Evolutionary conservation across 345 rosid species (phyloP).

Genomic region (Clarkia xantiana): DNA sequence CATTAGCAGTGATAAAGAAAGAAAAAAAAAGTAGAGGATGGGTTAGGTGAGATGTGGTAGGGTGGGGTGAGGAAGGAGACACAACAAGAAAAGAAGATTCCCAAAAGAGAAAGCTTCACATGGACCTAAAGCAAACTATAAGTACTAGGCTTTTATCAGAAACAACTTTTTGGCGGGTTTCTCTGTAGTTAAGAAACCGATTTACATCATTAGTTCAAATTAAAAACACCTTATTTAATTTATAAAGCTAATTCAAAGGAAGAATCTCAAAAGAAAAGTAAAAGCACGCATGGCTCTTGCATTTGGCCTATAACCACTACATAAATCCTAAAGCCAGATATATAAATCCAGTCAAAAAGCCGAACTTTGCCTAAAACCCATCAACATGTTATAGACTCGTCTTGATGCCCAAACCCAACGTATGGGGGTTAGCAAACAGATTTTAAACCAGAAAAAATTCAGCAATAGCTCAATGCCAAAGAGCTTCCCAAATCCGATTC

Average conservation of each 20-base stretch:
- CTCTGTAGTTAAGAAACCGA: constrained; percentile 12
- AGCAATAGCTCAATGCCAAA: no score
- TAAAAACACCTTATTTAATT: not conserved
- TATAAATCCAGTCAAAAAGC: constrained; percentile 1
- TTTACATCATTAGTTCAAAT: constrained; percentile 10
- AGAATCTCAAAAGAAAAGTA: constrained; percentile 10
- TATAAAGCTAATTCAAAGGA: constrained; percentile 8
- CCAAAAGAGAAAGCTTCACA: constrained; percentile 25
- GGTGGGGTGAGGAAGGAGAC: constrained; percentile 17
- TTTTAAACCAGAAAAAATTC: no score
- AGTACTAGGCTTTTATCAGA: constrained; percentile 29
- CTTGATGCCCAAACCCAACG: no score
- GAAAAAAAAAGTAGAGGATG: constrained; percentile 27
- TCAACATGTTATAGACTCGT: no score
- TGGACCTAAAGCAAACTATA: constrained; percentile 47
- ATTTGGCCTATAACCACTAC: not conserved
- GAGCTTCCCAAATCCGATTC: no score
- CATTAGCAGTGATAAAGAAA: constrained; percentile 21
- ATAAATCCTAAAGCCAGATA: not conserved
- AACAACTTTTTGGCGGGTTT: constrained; percentile 39
- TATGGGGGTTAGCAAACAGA: no score
- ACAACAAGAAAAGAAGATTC: constrained; percentile 56
- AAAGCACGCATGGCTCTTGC: constrained; percentile 4
- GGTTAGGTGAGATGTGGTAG: constrained; percentile 21
- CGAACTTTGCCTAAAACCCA: no score